Percentiles rank a stretch among this genome's conserved stretches.
phyloP scores from a whole-genome alignment of 2,329 filamentous ascomycete genomes.

The Rosellinia necatrix region DNA sequence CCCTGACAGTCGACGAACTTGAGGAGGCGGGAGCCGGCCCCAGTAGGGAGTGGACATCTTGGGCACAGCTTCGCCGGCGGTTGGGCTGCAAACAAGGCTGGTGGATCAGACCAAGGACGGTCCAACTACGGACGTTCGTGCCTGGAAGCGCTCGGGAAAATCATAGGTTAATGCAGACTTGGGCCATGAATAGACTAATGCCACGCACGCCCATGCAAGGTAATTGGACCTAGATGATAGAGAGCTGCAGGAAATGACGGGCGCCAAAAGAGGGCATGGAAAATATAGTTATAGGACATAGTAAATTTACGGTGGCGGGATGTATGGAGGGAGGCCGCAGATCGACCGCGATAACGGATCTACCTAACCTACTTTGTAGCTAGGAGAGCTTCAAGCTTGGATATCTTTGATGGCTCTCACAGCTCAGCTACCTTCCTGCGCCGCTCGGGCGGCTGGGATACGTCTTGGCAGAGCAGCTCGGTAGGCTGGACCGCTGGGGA shows the following conservation, averaged over 20 bases:
- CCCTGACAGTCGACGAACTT: constrained; percentile 48
- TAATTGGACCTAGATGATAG: constrained; percentile 20
- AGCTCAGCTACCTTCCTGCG: too few species aligned
- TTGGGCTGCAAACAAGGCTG: constrained; percentile 35
- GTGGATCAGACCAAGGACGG: constrained; percentile 30
- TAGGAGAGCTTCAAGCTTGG: too few species aligned
- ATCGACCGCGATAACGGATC: too few species aligned
- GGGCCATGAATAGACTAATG: constrained; percentile 48
- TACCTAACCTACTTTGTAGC: too few species aligned
- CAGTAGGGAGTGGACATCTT: constrained; percentile 59
- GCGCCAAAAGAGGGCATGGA: too few species aligned
- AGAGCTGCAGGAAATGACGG: constrained; percentile 8
- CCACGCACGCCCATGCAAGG: constrained; percentile 46
- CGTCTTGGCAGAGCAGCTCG: too few species aligned
- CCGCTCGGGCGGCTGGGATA: too few species aligned
- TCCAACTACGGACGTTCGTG: constrained; percentile 18
- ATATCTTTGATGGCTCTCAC: too few species aligned
- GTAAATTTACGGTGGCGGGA: too few species aligned
- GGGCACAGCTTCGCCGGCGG: constrained; percentile 30
- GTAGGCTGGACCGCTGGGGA: too few species aligned
- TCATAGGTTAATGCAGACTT: constrained; percentile 30
- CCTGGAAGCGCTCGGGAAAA: constrained; percentile 21
- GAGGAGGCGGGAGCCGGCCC: constrained; percentile 60
- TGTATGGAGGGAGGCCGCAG: too few species aligned
- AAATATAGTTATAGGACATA: too few species aligned